Base-by-base conservation (phyloP, 192 early-diverging fungal genomes). In the Allomyces macrogynus region DNA sequence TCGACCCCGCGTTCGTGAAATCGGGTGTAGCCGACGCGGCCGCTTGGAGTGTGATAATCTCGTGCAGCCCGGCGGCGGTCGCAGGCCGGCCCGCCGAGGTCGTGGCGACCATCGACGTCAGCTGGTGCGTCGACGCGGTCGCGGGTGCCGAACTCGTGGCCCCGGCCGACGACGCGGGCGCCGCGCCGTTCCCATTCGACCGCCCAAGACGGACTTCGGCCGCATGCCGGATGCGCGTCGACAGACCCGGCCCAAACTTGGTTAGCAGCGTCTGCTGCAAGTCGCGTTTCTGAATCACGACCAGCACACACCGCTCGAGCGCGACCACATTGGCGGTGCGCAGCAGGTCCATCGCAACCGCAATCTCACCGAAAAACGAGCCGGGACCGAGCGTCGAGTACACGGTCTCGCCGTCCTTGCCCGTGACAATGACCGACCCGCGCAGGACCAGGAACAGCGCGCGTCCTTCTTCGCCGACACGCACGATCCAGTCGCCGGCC, bases 51-150 rank as follows among this genome's bases (percentile, higher is more conserved):
- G 32, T 40, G 32, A 40, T 40, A 8, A 40, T 40, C 7, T 40
- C 32, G 32, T 40, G 32, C 32, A 40, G 8, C 7, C 32, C 32
- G 4, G 32, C 32, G 7, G 32, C 32, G 5, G 32, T 40, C 32
- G 32, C 32, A 7, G 32, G 32, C 32, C 32, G 32, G 8, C 32
- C 32, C 32, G 32, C 32, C 32, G 32, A 40, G 32, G 32, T 40
- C 32, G 32, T 40, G 3, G 4, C 32, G 4, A 40, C 32, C 32
- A 40, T 40, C 68, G 7, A 65, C 65, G 60, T 63, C 63, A n/a
- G 57, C 67, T 64, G 61, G 69, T 70, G 63, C 69, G 69, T 9
- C 60, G 63, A 4, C 23, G 32, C 32, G 7, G n/a, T 14, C 7
- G 22, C 27, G 20, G 24, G 66, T 57, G 40, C 25, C 61, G 24